Evolutionary conservation across 306 rosid genomes (phyloP).

Genomic region (Quercus cerris): DNA sequence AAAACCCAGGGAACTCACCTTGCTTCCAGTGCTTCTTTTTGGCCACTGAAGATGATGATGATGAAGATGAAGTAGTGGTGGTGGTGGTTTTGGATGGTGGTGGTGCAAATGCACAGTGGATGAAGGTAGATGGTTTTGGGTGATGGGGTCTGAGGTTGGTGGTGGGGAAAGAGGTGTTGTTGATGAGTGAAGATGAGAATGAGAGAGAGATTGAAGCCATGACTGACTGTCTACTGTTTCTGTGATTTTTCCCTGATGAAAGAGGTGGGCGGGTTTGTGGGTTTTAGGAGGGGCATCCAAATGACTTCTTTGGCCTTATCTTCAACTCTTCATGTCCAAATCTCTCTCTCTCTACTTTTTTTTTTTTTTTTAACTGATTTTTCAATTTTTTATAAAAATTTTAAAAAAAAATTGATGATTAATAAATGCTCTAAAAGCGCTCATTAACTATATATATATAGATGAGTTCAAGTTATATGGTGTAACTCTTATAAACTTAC

Average conservation of each 20-base stretch:
- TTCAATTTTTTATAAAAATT: too few relatives aligned
- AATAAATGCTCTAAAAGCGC: too few relatives aligned
- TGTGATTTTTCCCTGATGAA: too few relatives aligned
- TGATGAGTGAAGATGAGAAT: conserved; percentile 57
- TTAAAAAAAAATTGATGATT: too few relatives aligned
- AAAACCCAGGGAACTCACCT: conserved; percentile 73
- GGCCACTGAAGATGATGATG: conserved; percentile 33
- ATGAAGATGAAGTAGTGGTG: background rate
- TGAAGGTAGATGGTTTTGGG: conserved; percentile 15
- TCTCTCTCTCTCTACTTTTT: too few relatives aligned
- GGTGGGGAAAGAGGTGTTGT: conserved; percentile 12
- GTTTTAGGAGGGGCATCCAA: background rate
- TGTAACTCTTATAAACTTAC: too few relatives aligned
- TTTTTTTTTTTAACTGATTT: too few relatives aligned
- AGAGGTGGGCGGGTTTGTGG: background rate
- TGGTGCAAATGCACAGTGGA: conserved; percentile 47
- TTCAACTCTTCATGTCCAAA: background rate
- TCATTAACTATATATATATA: too few relatives aligned
- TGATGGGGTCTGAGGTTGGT: conserved; percentile 22
- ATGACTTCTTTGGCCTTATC: background rate
- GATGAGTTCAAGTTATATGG: too few relatives aligned
- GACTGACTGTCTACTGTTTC: background rate
- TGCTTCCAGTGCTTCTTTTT: conserved; percentile 82
- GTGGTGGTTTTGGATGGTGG: conserved; percentile 11
- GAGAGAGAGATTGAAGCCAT: conserved; percentile 70